phyloP scores from a whole-genome alignment of 1,284 basidiomycete species.

The Tilletia caries region DNA sequence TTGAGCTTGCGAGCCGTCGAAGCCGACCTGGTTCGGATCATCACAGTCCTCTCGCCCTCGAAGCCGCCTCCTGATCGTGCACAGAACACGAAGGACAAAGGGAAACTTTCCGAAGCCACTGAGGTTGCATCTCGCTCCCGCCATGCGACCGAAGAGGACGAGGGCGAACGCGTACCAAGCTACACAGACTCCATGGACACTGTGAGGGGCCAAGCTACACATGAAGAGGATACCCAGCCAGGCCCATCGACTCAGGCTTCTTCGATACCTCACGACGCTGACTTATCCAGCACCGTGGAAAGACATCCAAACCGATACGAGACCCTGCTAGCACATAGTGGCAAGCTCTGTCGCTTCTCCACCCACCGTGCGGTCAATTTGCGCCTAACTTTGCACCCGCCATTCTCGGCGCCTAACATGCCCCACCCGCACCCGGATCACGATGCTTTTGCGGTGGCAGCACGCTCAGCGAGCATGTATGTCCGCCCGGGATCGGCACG shows the following conservation, averaged over 20 bases:
- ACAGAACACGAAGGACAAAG: slow-evolving; percentile 3
- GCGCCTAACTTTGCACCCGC: slow-evolving; percentile 42
- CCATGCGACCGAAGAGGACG: neutral
- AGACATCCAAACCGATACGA: slow-evolving; percentile 19
- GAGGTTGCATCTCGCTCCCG: neutral
- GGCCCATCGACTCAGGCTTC: neutral
- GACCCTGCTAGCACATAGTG: slow-evolving; percentile 42
- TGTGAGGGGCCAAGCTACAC: neutral
- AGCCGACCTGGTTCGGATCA: slow-evolving; percentile 42
- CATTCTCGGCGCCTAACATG: slow-evolving; percentile 43
- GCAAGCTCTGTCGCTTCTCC: slow-evolving; percentile 50
- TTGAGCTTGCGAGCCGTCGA: slow-evolving; percentile 44
- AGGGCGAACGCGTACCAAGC: slow-evolving; percentile 10
- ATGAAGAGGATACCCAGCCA: neutral
- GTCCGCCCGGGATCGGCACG: neutral
- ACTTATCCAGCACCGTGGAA: neutral
- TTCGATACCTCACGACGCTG: neutral
- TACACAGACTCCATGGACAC: neutral
- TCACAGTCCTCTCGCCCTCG: slow-evolving; percentile 22
- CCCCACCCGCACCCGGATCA: slow-evolving; percentile 48
- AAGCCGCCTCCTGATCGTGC: neutral
- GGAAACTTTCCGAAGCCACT: neutral
- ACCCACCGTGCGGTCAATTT: slow-evolving; percentile 38
- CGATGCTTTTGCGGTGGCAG: slow-evolving; percentile 27
- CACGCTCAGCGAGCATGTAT: slow-evolving; percentile 33